These are phyloP conservation scores for Populus hybrid DNA, from an alignment of 441 rosid species.

Conservation along the genomic window DNA sequence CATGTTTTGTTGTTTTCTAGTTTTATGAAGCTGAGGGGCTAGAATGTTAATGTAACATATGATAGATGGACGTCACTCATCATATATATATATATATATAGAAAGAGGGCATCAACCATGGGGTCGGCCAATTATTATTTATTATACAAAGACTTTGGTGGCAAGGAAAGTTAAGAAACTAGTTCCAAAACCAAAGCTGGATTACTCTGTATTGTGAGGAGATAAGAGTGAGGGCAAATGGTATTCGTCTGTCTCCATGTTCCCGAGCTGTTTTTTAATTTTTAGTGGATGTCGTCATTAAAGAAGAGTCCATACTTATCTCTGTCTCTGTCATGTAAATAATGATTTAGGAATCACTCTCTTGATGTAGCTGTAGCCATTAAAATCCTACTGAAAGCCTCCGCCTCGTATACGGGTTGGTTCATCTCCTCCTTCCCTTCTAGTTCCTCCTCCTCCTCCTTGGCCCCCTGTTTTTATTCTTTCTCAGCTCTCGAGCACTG, in stretches of 20 bases:
- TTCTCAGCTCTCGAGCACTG: neutral
- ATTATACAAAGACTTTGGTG: neutral
- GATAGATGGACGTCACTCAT: too few species aligned
- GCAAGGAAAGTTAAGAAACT: neutral
- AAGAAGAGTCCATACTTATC: neutral
- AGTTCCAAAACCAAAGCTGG: neutral
- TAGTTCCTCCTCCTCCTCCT: too few species aligned
- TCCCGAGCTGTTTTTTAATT: neutral
- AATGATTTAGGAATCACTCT: too few species aligned
- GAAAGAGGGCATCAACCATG: neutral
- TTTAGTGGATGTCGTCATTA: neutral
- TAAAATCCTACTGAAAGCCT: neutral
- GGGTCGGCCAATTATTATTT: neutral
- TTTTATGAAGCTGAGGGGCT: too few species aligned
- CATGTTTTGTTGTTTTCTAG: too few species aligned
- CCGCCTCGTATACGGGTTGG: neutral
- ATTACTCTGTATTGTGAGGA: neutral
- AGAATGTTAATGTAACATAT: too few species aligned
- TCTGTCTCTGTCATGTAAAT: neutral
- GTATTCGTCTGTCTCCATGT: neutral
- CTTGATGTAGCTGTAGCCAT: neutral
- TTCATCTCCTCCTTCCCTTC: neutral
- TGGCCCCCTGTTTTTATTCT: too few species aligned
- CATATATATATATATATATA: too few species aligned
- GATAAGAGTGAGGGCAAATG: neutral